Evolutionary conservation across 2,329 filamentous ascomycete species (phyloP), one percentile per base, ranked within the genome.

Genomic region (Akanthomyces muscarius): DNA sequence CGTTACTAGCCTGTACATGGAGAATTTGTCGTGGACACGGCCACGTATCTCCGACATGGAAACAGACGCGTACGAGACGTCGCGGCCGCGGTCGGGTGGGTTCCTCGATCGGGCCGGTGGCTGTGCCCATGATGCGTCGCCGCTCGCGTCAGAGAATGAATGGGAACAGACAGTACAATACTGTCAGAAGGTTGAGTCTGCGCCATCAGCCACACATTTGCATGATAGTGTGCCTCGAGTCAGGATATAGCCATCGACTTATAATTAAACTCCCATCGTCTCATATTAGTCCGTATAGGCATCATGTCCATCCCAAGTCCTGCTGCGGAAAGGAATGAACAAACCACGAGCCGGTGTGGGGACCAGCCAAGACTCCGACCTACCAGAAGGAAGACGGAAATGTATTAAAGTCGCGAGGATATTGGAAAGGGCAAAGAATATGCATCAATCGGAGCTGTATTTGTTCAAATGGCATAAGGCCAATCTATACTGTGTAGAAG

Each of bases 401-500:
- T 21, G 21, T 21, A 21, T 3, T 6, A 30, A 30, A 6, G 28
- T 30, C 28, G 28, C 28, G 28, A 6, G 33, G 5, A 11, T 7
- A 36, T 33, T 38, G 36, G 11, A 10, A 14, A 41, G 14, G 38
- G 14, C 16, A 41, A 41, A 16, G 14, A 16, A 41, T 41, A 3
- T 41, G 38, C 38, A 38, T 38, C 36, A 5, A 44, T 56, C 23
- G 51, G 57, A 62, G 60, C 42, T 62, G 7, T 13, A 51, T 51
- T 62, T 42, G 33, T 56, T 7, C 23, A 51, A 53, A 51, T 25
- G 36, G 45, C 44, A 1, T 13, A 45, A 8, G 44, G 23, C 52
- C 45, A 36, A 30, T 50, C 18, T 51, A 51, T 48, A 61, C 38
- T 25, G 25, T 18, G 33, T 56, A 48, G 36, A 56, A 62, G 23